phyloP scores from a whole-genome alignment of 768 basidiomycete genomes.

The Boletus tylopilopsis region DNA sequence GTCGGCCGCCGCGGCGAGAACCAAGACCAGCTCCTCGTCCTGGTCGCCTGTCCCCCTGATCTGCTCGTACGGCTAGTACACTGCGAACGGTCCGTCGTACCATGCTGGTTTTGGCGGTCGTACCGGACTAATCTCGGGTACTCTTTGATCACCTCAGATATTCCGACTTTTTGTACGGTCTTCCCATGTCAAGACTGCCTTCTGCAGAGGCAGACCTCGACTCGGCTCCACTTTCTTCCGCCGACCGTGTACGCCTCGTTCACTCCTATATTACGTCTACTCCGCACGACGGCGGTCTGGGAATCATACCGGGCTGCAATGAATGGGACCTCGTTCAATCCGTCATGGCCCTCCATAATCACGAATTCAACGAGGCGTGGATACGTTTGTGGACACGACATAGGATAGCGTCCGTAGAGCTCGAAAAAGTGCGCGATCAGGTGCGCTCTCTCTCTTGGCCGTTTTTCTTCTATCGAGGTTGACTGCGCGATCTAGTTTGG shows the following conservation, averaged over 20 bases:
- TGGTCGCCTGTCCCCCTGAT: slow-evolving; percentile 65
- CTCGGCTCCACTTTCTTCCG: slow-evolving; percentile 51
- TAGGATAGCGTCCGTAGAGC: slow-evolving; percentile 57
- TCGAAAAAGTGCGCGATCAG: slow-evolving; percentile 71
- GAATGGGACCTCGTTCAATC: slow-evolving; percentile 81
- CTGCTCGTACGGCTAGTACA: slow-evolving; percentile 63
- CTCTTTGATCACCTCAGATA: slow-evolving; percentile 39
- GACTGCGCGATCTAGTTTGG: slow-evolving; percentile 53
- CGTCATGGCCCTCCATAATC: slow-evolving; percentile 82
- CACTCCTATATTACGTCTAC: slow-evolving; percentile 68
- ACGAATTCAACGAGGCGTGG: slow-evolving; percentile 77
- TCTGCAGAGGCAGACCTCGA: slow-evolving; percentile 41
- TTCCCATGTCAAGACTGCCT: slow-evolving; percentile 53
- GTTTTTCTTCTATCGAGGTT: not conserved
- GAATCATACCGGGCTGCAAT: slow-evolving; percentile 65
- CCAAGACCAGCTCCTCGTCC: slow-evolving; percentile 69
- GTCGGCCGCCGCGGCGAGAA: slow-evolving; percentile 76
- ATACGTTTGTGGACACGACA: slow-evolving; percentile 68
- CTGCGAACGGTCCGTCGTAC: slow-evolving; percentile 61
- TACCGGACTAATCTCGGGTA: not conserved
- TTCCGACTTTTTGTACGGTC: slow-evolving; percentile 72
- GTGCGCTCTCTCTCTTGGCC: slow-evolving; percentile 37
- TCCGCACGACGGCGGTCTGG: slow-evolving; percentile 76
- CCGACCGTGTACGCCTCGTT: slow-evolving; percentile 80
- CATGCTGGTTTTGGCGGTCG: not conserved